Evolutionary conservation across 495 filamentous ascomycete genomes (phyloP).

Genomic region (Pseudomonodictys pantanalensis): DNA sequence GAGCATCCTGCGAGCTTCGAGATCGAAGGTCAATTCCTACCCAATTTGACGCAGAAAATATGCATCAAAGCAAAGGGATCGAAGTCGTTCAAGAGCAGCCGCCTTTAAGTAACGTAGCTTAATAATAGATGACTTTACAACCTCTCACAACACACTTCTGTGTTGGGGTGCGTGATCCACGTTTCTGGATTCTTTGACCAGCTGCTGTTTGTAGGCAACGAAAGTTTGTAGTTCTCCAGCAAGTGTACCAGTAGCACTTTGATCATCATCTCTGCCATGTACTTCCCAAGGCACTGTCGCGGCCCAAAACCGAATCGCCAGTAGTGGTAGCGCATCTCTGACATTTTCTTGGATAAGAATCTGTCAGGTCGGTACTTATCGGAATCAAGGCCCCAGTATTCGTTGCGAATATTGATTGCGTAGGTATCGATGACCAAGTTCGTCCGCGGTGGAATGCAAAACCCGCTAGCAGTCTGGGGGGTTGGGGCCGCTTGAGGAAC

Average conservation of each 20-base stretch:
- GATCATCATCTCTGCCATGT: slow-evolving; percentile 10
- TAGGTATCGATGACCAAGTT: slow-evolving; percentile 43
- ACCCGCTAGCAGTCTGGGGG: not conserved
- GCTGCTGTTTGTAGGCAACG: not conserved
- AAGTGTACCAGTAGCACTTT: not conserved
- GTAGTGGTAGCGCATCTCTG: slow-evolving; percentile 15
- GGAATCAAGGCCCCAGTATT: slow-evolving; percentile 40
- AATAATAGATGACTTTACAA: too few species aligned
- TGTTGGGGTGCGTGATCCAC: slow-evolving; percentile 12
- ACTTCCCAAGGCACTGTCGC: slow-evolving; percentile 20
- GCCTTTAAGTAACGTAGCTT: too few species aligned
- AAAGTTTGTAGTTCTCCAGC: slow-evolving; percentile 3
- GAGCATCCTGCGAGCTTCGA: not conserved
- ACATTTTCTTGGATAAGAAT: not conserved
- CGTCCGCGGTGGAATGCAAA: slow-evolving; percentile 22
- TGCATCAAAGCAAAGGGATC: not conserved
- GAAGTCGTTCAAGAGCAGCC: not conserved
- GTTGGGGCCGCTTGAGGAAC: slow-evolving; percentile 42
- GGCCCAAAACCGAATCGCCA: slow-evolving; percentile 30
- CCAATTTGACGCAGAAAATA: not conserved
- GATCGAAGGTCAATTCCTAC: not conserved
- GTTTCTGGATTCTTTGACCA: slow-evolving; percentile 3
- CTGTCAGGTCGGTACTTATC: slow-evolving; percentile 30
- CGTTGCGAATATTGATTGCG: slow-evolving; percentile 42
- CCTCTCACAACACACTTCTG: not conserved